Conservation (phyloP, 1,284 basidiomycete species). For the Anthracocystis setariae region DNA sequence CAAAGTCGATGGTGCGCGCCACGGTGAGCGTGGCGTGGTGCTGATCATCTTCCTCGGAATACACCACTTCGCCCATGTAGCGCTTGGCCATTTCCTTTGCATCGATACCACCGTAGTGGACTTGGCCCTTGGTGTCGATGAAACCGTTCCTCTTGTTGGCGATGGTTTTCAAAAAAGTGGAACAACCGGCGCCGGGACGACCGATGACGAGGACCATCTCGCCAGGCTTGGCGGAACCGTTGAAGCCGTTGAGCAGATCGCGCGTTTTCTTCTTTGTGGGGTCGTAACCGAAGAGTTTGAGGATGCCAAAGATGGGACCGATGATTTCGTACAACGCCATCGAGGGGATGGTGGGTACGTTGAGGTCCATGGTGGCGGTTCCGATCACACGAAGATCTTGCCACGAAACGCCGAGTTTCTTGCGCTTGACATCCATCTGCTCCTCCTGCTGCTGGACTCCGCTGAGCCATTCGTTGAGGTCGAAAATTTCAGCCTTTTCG, state of each 20-base stretch:
- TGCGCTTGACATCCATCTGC: slow-evolving; percentile 39
- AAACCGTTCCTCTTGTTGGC: slow-evolving; percentile 77
- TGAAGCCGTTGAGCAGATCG: slow-evolving; percentile 48
- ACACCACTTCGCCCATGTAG: slow-evolving; percentile 82
- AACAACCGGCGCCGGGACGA: slow-evolving; percentile 82
- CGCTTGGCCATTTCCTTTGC: slow-evolving; percentile 71
- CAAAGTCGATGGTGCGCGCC: slow-evolving; percentile 55
- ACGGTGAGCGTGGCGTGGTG: slow-evolving; percentile 82
- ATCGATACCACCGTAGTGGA: slow-evolving; percentile 76
- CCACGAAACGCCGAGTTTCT: slow-evolving; percentile 55
- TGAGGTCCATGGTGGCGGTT: slow-evolving; percentile 37
- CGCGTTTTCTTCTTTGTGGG: slow-evolving; percentile 37
- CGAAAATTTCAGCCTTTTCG: slow-evolving; percentile 35
- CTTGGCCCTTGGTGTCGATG: slow-evolving; percentile 72
- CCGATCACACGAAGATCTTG: slow-evolving; percentile 43
- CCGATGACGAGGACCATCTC: slow-evolving; percentile 74
- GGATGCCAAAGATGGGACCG: slow-evolving; percentile 45
- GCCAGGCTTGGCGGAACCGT: slow-evolving; percentile 53
- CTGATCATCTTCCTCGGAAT: slow-evolving; percentile 78
- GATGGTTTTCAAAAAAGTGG: slow-evolving; percentile 77
- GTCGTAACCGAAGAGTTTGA: slow-evolving; percentile 45
- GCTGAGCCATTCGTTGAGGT: slow-evolving; percentile 37
- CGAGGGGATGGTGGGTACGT: slow-evolving; percentile 48
- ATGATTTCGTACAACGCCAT: slow-evolving; percentile 54
- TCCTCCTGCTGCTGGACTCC: slow-evolving; percentile 35